Percentiles rank a stretch among this genome's conserved stretches.
phyloP scores from a whole-genome alignment of 2,329 filamentous ascomycete genomes.

The Colletotrichum ledebouriae region DNA sequence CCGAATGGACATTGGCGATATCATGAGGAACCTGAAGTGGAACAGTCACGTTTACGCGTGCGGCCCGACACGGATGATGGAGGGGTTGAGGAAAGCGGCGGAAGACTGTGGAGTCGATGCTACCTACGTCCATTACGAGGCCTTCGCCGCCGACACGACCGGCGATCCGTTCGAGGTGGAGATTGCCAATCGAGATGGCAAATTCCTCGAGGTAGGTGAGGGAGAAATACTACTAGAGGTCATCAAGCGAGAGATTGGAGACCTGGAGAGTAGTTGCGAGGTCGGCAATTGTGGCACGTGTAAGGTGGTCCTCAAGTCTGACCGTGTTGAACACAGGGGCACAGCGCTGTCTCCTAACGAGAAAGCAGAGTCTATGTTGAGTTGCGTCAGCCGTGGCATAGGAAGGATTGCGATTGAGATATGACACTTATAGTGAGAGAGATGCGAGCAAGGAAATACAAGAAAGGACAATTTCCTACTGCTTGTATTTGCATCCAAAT shows the following conservation, averaged over 20 bases:
- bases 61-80: slow-evolving; percentile 70
- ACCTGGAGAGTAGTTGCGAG: slow-evolving; percentile 64
- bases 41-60: slow-evolving; percentile 73
- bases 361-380: slow-evolving; percentile 59
- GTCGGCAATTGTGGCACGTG: slow-evolving; percentile 69
- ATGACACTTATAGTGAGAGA: slow-evolving; percentile 45
- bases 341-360: slow-evolving; percentile 61
- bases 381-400: slow-evolving; percentile 66
- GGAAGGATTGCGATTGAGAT: slow-evolving; percentile 64
- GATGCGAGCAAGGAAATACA: too few species aligned
- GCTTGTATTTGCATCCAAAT: background rate
- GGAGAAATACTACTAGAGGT: slow-evolving; percentile 66
- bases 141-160: slow-evolving; percentile 65
- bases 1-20: slow-evolving; percentile 63
- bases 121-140: slow-evolving; percentile 71
- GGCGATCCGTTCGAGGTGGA: slow-evolving; percentile 73
- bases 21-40: slow-evolving; percentile 62
- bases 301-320: slow-evolving; percentile 57
- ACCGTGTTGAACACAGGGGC: slow-evolving; percentile 63
- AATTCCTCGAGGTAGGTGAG: slow-evolving; percentile 59
- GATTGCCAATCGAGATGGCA: slow-evolving; percentile 57
- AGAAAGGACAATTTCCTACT: background rate
- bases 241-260: slow-evolving; percentile 57
- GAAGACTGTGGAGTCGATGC: slow-evolving; percentile 58
- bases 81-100: slow-evolving; percentile 60